Evolutionary conservation across 352 stramenopile genomes (phyloP), one percentile per base, ranked within the genome.

Genomic region (Phytophthora nicotianae): DNA sequence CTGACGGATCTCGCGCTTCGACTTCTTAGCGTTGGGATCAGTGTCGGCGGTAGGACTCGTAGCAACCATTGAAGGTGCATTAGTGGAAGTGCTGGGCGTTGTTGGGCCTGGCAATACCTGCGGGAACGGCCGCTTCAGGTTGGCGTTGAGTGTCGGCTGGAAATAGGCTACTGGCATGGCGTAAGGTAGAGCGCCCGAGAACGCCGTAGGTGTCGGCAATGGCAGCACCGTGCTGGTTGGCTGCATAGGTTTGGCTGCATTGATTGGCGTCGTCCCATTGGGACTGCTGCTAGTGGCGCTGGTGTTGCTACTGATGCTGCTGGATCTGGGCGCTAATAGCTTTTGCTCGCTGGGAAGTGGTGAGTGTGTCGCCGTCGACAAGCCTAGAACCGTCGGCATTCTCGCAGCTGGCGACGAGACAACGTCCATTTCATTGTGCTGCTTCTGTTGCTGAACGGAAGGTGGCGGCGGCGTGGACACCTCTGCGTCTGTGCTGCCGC

Each of bases 1-100:
- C 64, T 92, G 78, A 2, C 85, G 83, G 46, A 92, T 91, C 62
- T 91, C 85, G 17, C 83, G 77, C 75, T 92, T 94, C 5, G 83
- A 89, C 21, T 89, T 89, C 56, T 90, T 91, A 21, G 65, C 41
- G 29, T 70, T 65, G 33, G 68, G 50, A 41, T 67, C 60, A 52
- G 74, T 69, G 19, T 42, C 32, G 9, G 52, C 23, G 5, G 57
- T 37, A 10, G 56, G 11, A 24, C 58, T 32, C 13, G 40, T 57
- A 32, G 20, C n/a, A 40, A 19, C 21, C 7, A 54, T 10, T 29
- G 50, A 16, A 29, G 26, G 54, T 2, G 54, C 19, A 13, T 16
- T 27, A 13, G 35, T 5, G 17, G 24, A 19, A 13, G 45, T 17
- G 10, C 26, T 52, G n/a, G 58, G 20, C 1, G 65, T 24, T 3